A percentile compares a stretch with the other conserved stretches of the same genome.
Conservation (phyloP, 2,329 filamentous ascomycete species). For the Epicoccum sorghinum region DNA sequence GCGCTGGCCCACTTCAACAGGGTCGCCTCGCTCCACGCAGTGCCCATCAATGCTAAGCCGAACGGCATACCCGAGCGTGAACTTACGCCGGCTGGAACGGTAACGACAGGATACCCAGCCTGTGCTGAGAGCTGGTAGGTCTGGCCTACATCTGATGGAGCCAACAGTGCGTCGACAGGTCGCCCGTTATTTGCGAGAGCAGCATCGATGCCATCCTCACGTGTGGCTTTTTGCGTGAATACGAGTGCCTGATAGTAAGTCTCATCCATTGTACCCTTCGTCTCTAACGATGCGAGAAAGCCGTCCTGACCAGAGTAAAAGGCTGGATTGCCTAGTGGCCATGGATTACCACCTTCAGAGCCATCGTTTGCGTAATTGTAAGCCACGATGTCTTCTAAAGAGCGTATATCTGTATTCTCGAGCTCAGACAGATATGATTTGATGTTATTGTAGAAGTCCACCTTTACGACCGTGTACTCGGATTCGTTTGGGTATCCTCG, state of each 20-base stretch:
- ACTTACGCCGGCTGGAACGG: constrained; percentile 67
- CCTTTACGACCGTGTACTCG: constrained; percentile 75
- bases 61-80: constrained; percentile 53
- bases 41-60: constrained; percentile 58
- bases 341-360: constrained; percentile 68
- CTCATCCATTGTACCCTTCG: constrained; percentile 66
- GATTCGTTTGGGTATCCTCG: constrained; percentile 73
- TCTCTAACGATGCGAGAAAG: constrained; percentile 67
- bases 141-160: constrained; percentile 71
- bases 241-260: constrained; percentile 71
- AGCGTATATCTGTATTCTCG: constrained; percentile 52
- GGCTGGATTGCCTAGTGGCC: constrained; percentile 56
- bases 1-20: constrained; percentile 65
- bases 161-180: constrained; percentile 66
- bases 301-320: constrained; percentile 70
- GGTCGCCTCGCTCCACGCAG: constrained; percentile 64
- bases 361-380: constrained; percentile 63
- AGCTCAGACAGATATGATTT: constrained; percentile 67
- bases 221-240: constrained; percentile 64
- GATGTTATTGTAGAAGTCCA: constrained; percentile 73
- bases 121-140: constrained; percentile 74
- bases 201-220: constrained; percentile 72
- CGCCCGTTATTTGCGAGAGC: constrained; percentile 59
- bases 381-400: constrained; percentile 38
- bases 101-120: constrained; percentile 76